Evolutionary conservation across 2,329 filamentous ascomycete species (phyloP).

Genomic region (Cryphonectria carpinicola): DNA sequence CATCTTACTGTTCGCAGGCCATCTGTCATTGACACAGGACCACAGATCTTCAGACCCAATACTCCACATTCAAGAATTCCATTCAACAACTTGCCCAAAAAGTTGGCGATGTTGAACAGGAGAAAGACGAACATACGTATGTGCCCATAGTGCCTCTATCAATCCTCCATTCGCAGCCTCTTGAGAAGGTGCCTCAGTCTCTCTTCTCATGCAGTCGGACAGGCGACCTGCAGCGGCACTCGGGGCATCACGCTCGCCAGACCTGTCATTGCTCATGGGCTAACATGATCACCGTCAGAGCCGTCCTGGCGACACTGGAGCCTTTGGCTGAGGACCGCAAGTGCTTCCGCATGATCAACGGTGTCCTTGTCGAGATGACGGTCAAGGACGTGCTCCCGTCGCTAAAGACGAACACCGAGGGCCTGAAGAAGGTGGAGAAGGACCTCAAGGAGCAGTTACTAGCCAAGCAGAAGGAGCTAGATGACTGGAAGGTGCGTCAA

Average conservation of each 20-base stretch:
- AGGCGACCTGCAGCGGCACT: neutral
- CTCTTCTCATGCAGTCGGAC: neutral
- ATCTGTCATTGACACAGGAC: slow-evolving; percentile 6
- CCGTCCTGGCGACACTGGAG: slow-evolving; percentile 89
- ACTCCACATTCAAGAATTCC: slow-evolving; percentile 75
- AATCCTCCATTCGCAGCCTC: slow-evolving; percentile 19
- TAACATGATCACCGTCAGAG: slow-evolving; percentile 56
- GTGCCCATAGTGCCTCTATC: slow-evolving; percentile 37
- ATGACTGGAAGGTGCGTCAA: slow-evolving; percentile 92
- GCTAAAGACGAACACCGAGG: slow-evolving; percentile 90
- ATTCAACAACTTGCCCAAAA: slow-evolving; percentile 94
- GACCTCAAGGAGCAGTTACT: slow-evolving; percentile 98
- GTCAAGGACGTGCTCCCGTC: slow-evolving; percentile 91
- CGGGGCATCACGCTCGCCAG: neutral
- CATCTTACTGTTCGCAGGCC: neutral
- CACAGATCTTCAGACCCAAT: slow-evolving; percentile 78
- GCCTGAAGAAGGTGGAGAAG: slow-evolving; percentile 89
- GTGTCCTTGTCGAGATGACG: slow-evolving; percentile 90
- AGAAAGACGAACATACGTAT: slow-evolving; percentile 97
- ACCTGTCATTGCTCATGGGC: slow-evolving; percentile 25
- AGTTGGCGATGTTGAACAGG: slow-evolving; percentile 96
- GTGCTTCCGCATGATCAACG: slow-evolving; percentile 99
- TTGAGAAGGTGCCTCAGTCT: neutral
- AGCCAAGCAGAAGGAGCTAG: slow-evolving; percentile 89
- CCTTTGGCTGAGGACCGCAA: slow-evolving; percentile 85